These are phyloP conservation scores for Ceratocystis cacaofunesta DNA, from an alignment of 2,329 filamentous ascomycete species.

Conservation along the genomic window DNA sequence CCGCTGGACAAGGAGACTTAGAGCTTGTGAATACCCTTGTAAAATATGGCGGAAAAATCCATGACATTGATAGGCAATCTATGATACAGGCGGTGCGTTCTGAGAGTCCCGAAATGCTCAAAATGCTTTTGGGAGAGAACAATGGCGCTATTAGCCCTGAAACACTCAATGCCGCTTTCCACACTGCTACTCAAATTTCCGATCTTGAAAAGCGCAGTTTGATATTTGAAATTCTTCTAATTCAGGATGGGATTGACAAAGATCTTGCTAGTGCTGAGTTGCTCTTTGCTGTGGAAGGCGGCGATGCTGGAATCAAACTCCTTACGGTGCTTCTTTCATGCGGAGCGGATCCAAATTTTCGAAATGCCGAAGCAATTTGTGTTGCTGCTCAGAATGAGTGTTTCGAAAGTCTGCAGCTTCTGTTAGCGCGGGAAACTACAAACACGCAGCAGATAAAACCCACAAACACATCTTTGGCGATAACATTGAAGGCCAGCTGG, in stretches of 20 bases:
- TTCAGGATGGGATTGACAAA: conserved; percentile 32
- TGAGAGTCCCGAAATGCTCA: conserved; percentile 35
- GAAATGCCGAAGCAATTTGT: conserved; percentile 40
- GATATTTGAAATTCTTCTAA: conserved; percentile 37
- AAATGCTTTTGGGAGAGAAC: conserved; percentile 34
- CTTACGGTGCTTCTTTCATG: conserved; percentile 36
- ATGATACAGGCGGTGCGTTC: conserved; percentile 39
- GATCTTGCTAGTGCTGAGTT: conserved; percentile 39
- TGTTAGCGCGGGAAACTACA: conserved; percentile 33
- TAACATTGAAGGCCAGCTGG: conserved; percentile 40
- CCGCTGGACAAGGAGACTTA: conserved; percentile 39
- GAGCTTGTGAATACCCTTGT: conserved; percentile 37
- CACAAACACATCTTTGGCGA: conserved; percentile 32
- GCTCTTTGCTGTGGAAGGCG: conserved; percentile 36
- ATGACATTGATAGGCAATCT: conserved; percentile 37
- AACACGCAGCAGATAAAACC: conserved; percentile 32
- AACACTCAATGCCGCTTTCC: conserved; percentile 37
- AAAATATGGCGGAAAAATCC: conserved; percentile 35
- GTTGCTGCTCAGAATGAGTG: conserved; percentile 38
- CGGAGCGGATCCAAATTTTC: conserved; percentile 41
- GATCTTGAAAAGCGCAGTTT: conserved; percentile 35
- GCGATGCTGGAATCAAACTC: conserved; percentile 33
- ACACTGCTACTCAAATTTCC: conserved; percentile 38
- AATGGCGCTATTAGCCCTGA: conserved; percentile 25
- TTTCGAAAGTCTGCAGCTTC: conserved; percentile 34